Conservation (phyloP, 2,329 filamentous ascomycete species). For the Exophiala bonariae region DNA sequence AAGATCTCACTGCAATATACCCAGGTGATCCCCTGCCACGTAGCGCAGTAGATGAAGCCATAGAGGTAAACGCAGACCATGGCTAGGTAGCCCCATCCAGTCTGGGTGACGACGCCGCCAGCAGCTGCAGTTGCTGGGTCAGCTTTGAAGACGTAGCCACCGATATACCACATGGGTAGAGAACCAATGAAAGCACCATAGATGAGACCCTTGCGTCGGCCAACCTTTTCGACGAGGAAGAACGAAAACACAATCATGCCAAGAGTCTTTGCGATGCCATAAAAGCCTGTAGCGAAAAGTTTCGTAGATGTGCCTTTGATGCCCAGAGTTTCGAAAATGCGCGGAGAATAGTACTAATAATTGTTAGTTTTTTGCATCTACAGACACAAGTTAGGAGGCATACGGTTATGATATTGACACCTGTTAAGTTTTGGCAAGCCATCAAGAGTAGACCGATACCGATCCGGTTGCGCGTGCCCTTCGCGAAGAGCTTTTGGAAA, state of each 20-base stretch:
- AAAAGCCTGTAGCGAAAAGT: slow-evolving; percentile 73
- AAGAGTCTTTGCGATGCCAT: slow-evolving; percentile 68
- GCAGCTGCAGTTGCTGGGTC: slow-evolving; percentile 54
- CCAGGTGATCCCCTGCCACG: slow-evolving; percentile 68
- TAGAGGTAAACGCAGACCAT: slow-evolving; percentile 65
- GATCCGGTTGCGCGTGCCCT: slow-evolving; percentile 54
- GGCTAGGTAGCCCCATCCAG: slow-evolving; percentile 67
- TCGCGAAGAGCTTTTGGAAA: slow-evolving; percentile 60
- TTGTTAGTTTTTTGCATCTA: no score
- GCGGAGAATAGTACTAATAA: slow-evolving; percentile 71
- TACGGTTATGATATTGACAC: slow-evolving; percentile 60
- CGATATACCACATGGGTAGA: slow-evolving; percentile 66
- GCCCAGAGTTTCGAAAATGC: slow-evolving; percentile 67
- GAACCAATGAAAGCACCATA: slow-evolving; percentile 65
- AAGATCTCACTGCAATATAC: slow-evolving; percentile 21
- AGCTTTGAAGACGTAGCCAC: slow-evolving; percentile 65
- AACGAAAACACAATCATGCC: slow-evolving; percentile 64
- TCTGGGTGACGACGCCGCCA: slow-evolving; percentile 40
- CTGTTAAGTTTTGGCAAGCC: slow-evolving; percentile 55
- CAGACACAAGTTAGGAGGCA: no score
- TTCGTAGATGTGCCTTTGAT: slow-evolving; percentile 56
- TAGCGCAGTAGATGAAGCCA: slow-evolving; percentile 56
- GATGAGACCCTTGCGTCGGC: slow-evolving; percentile 61
- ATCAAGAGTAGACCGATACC: slow-evolving; percentile 55
- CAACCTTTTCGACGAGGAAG: slow-evolving; percentile 67